A percentile compares a stretch with the other conserved stretches of the same genome.
phyloP scores from a whole-genome alignment of 2,329 filamentous ascomycete species.

The Pseudocercospora ulei region DNA sequence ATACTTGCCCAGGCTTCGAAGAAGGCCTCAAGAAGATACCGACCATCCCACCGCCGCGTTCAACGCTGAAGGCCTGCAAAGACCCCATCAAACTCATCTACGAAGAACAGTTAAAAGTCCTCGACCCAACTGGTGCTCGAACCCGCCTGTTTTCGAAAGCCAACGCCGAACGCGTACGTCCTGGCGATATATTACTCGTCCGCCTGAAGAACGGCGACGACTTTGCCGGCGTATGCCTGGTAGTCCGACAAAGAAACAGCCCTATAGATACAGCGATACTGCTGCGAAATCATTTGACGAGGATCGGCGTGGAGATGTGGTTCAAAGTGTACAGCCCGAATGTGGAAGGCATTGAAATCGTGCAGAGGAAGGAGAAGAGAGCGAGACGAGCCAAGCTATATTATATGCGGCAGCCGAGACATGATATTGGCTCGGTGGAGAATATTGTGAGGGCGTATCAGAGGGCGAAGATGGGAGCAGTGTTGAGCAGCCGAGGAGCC shows the following conservation, averaged over 20 bases:
- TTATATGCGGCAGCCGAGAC: slow-evolving; percentile 79
- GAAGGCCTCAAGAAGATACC: slow-evolving; percentile 30
- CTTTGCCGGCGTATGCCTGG: slow-evolving; percentile 79
- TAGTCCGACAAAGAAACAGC: slow-evolving; percentile 64
- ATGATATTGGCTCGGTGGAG: slow-evolving; percentile 80
- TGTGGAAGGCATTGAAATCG: slow-evolving; percentile 83
- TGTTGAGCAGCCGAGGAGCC: slow-evolving; percentile 22
- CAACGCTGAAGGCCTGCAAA: slow-evolving; percentile 48
- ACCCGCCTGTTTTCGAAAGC: slow-evolving; percentile 67
- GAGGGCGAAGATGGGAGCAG: slow-evolving; percentile 43
- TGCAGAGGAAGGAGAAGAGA: slow-evolving; percentile 75
- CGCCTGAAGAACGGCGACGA: slow-evolving; percentile 77
- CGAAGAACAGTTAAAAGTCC: slow-evolving; percentile 56
- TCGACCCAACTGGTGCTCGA: slow-evolving; percentile 78
- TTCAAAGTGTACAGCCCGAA: slow-evolving; percentile 89
- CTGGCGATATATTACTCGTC: slow-evolving; percentile 85
- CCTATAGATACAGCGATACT: slow-evolving; percentile 78
- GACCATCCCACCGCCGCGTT: slow-evolving; percentile 44
- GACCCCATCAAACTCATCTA: slow-evolving; percentile 61
- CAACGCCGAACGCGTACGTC: slow-evolving; percentile 68
- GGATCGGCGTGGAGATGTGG: slow-evolving; percentile 91
- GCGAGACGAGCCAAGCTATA: slow-evolving; percentile 79
- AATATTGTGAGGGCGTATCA: slow-evolving; percentile 62
- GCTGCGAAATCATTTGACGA: slow-evolving; percentile 74
- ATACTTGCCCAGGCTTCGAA: slow-evolving; percentile 25